Evolutionary conservation across 371 early-diverging fungal species (phyloP), one percentile per base, ranked within the genome.

Genomic region (Actinomucor elegans): DNA sequence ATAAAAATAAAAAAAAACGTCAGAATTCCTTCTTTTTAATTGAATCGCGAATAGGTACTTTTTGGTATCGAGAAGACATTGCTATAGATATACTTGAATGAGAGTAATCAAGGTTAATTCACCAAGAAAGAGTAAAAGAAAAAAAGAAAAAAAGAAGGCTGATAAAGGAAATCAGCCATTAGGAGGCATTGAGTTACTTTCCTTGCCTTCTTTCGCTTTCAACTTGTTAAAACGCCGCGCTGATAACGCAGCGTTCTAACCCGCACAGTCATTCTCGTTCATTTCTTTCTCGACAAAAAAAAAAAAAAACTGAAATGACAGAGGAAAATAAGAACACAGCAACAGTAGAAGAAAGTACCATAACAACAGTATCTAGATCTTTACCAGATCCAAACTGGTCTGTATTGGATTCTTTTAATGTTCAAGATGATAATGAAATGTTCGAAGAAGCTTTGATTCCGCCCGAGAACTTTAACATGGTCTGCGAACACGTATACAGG

Each of bases 391-490:
- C 68, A 6, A 66, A 62, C 29, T 72, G 72, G 72, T 53, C 68
- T 5, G 50, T 59, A 11, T 18, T 64, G 6, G 68, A 67, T 47
- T 57, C 64, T n/a, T 71, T 63, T 43, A 64, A 59, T 38, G 48
- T 59, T 9, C 71, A 74, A 47, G 76, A 75, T 45, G 78, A 79
- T 28, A 61, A 49, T 14, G 72, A 71, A 11, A 23, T 70, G 17
- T 75, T 70, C 52, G 79, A 83, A 36, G 86, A 87, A 61, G 88
- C 89, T 1, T 55, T 94, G 27, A 77, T 89, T 44, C 94, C 94
- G n/a, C 91, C 91, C 0, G 90, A 89, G 55, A 96, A 96, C 80
- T 94, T 96, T 64, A 88, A 84, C 58, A 84, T 97, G 89, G 92
- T 97, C n/a, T 84, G 91, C 17, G 82, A 87, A 35, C 92, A 92